These are phyloP conservation scores for Tetrapisispora taiwanensis DNA, from an alignment of 805 yeast genomes.

Conservation along the genomic window DNA sequence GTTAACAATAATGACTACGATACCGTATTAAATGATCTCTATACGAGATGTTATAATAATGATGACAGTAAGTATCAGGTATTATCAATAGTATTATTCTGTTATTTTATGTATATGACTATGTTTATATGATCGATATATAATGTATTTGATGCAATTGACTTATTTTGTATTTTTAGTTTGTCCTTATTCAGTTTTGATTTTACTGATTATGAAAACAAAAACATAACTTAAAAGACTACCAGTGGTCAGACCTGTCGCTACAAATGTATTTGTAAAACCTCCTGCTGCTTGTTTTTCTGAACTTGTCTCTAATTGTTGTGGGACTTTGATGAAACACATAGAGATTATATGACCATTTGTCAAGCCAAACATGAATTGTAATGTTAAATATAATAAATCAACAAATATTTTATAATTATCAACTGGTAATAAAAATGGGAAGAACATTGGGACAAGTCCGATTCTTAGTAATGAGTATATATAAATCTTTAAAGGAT, in stretches of 20 bases:
- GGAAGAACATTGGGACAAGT: conserved; percentile 62
- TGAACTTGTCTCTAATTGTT: conserved; percentile 45
- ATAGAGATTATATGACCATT: conserved; percentile 81
- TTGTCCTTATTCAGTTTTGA: background rate
- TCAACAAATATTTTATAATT: conserved; percentile 31
- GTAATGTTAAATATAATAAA: conserved; percentile 54
- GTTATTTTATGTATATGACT: no score
- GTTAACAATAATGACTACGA: no score
- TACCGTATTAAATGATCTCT: no score
- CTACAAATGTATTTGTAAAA: conserved; percentile 69
- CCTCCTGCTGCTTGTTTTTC: conserved; percentile 94
- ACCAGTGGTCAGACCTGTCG: conserved; percentile 72
- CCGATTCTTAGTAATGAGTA: conserved; percentile 48
- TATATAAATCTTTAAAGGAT: conserved; percentile 32
- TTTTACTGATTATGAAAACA: background rate
- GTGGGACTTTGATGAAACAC: conserved; percentile 67
- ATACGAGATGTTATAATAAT: no score
- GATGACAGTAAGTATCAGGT: no score
- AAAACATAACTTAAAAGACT: conserved; percentile 58
- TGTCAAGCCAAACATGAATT: conserved; percentile 72
- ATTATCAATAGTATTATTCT: no score
- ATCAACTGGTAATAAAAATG: conserved; percentile 36
- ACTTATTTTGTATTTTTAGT: no score
- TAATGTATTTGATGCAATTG: background rate
- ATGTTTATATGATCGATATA: no score